Base-by-base conservation (phyloP, 2,329 filamentous ascomycete species). In the Aspergillus quadrilineatus region DNA sequence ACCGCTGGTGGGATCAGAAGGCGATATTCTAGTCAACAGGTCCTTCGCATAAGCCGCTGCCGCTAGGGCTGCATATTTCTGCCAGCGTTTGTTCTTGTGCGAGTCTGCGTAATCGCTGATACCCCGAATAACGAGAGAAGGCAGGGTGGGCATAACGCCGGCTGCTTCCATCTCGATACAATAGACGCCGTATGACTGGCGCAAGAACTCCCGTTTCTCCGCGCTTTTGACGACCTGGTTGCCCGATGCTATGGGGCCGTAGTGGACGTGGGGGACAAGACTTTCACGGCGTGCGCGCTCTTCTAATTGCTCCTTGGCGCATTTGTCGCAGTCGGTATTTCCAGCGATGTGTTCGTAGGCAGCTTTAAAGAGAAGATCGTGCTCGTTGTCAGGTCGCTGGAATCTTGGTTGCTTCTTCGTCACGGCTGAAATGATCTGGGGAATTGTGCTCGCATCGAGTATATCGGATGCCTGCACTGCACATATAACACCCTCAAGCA, bases 31-130 rank as follows among this genome's bases (percentile, higher is more conserved):
- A 22, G 22, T 22, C 22, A 22, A 22, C 22, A 28, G 22, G 10
- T 37, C 34, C 8, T 48, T 48, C 7, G 45, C 30, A 48, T 48
- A 48, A 14, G 45, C 29, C 9, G 45, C 29, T 36, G 45, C 45
- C 3, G 26, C 30, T 10, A 15, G 6, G 14, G 32, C 14, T 48
- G 45, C 45, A 15, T 37, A 37, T 8, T 15, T 17, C n/a, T 37
- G 45, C 45, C 45, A 48, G 1, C 10, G 12, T 8, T 48, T n/a
- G n/a, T 36, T 34, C 37, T 48, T 48, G 15, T 48, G 45, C n/a
- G 56, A 56, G 37, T 63, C 61, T 2, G 50, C 58, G 50, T 63
- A 63, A 30, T 63, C 60, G 43, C 60, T 57, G 1, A 58, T 60
- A 5, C 57, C 60, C 12, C 59, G 60, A 39, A 63, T 47, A 3